Conservation (phyloP, 2,329 filamentous ascomycete genomes). For the Penicillium sclerotigenum region DNA sequence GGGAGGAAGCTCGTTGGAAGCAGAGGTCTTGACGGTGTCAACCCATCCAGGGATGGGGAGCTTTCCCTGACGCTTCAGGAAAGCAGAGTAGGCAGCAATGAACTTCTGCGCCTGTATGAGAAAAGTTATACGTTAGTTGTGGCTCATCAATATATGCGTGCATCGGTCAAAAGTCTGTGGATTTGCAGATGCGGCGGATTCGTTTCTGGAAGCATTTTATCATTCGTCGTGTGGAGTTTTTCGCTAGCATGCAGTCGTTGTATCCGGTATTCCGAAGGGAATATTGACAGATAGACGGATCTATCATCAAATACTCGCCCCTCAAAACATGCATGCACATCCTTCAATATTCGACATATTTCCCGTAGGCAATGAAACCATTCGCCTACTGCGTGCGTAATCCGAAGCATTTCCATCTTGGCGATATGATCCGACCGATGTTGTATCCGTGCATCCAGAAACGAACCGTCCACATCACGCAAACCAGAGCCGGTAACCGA, state of each 20-base stretch:
- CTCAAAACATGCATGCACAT: slow-evolving; percentile 4
- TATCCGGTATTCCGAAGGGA: neutral
- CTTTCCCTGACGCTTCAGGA: slow-evolving; percentile 70
- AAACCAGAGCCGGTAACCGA: slow-evolving; percentile 20
- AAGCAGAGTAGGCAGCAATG: slow-evolving; percentile 64
- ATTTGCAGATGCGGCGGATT: slow-evolving; percentile 21
- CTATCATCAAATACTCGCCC: neutral
- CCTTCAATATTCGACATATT: slow-evolving; percentile 6
- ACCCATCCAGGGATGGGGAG: slow-evolving; percentile 73
- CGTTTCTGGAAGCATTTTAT: slow-evolving; percentile 17
- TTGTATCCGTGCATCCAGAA: slow-evolving; percentile 18
- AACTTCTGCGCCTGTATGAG: slow-evolving; percentile 61
- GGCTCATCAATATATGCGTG: slow-evolving; percentile 6
- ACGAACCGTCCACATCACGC: slow-evolving; percentile 17
- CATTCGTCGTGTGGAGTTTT: slow-evolving; percentile 11
- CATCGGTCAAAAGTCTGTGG: slow-evolving; percentile 12
- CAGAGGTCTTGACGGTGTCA: slow-evolving; percentile 98
- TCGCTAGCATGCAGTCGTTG: slow-evolving; percentile 2
- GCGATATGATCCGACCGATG: slow-evolving; percentile 5
- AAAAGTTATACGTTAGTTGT: slow-evolving; percentile 22
- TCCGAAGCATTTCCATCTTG: slow-evolving; percentile 8
- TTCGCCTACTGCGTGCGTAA: slow-evolving; percentile 1
- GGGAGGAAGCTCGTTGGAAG: slow-evolving; percentile 94
- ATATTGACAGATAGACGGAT: neutral
- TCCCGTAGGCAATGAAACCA: neutral